Percentiles rank a stretch among this genome's conserved stretches.
phyloP scores from a whole-genome alignment of 345 rosid genomes.

The Heritiera littoralis region DNA sequence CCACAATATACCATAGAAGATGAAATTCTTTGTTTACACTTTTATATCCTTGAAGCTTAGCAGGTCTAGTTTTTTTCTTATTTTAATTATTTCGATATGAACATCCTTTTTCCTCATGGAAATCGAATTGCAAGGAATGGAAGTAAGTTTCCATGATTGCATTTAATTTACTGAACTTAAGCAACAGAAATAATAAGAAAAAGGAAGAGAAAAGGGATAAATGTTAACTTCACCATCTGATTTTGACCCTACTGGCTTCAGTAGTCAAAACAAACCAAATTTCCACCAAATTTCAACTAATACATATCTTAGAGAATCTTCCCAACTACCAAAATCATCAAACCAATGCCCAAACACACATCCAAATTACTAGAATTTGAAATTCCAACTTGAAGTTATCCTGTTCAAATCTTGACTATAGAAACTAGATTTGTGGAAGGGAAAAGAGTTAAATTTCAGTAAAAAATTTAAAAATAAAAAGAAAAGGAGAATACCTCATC shows the following conservation, averaged over 20 bases:
- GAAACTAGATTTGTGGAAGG: not conserved
- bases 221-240: too few species aligned
- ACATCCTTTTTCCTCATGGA: not conserved
- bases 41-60: not conserved
- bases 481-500: slow-evolving; percentile 43
- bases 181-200: not conserved
- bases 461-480: not conserved
- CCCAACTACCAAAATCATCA: not conserved
- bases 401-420: not conserved
- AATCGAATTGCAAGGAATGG: not conserved
- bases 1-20: not conserved
- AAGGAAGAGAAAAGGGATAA: not conserved
- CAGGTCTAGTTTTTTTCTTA: not conserved
- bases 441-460: not conserved
- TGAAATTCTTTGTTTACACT: not conserved
- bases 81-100: not conserved
- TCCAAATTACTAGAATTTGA: not conserved
- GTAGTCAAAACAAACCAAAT: not conserved
- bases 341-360: not conserved
- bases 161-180: not conserved
- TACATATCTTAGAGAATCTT: not conserved
- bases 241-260: not conserved
- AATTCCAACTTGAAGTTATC: not conserved
- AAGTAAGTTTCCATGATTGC: not conserved
- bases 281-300: not conserved